Percentiles rank a stretch among this genome's conserved stretches.
Evolutionary conservation across 176 grass and related monocot species (phyloP).

Genomic region (Carex kokanica): DNA sequence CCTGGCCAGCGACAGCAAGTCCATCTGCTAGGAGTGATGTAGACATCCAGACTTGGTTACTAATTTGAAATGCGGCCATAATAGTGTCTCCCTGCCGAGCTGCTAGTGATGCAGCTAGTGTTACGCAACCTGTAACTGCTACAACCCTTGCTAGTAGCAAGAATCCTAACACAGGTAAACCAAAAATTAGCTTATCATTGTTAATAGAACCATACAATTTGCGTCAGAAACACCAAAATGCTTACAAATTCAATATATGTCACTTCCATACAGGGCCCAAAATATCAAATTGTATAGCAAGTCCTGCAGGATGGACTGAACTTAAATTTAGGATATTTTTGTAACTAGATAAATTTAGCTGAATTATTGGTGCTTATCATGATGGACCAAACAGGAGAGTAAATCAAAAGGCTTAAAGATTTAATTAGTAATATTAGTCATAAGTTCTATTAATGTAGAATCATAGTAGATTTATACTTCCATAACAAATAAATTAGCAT

Average conservation of each 20-base stretch:
- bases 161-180: constrained; percentile 43
- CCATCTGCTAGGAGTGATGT: constrained; percentile 96
- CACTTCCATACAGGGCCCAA: background rate
- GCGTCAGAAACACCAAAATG: background rate
- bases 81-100: constrained; percentile 65
- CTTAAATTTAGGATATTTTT: background rate
- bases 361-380: background rate
- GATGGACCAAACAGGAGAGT: background rate
- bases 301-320: too few relatives aligned
- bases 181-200: background rate
- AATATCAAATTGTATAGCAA: too few relatives aligned
- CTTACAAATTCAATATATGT: background rate
- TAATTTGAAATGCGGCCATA: constrained; percentile 93
- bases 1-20: constrained; percentile 91
- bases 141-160: constrained; percentile 85
- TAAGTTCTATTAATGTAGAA: background rate
- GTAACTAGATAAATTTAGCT: background rate
- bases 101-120: constrained; percentile 78
- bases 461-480: background rate
- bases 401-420: background rate
- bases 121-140: constrained; percentile 95
- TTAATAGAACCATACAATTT: background rate
- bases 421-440: background rate
- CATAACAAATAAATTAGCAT: background rate
- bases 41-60: constrained; percentile 85